Base-by-base conservation (phyloP, 345 rosid genomes). In the Citrus hindsii region DNA sequence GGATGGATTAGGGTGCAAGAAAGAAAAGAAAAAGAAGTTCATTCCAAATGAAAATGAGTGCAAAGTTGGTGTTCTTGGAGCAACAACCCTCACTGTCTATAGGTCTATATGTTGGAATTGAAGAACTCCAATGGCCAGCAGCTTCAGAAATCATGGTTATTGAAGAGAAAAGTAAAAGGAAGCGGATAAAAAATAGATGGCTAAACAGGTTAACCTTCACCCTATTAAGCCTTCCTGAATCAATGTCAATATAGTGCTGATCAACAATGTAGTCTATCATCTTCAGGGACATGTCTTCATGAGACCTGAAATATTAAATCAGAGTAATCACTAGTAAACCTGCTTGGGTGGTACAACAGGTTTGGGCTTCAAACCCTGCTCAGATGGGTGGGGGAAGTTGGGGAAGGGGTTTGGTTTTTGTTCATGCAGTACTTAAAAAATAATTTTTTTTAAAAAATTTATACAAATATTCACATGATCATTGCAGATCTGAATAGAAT, bases 241-340 rank as follows among this genome's bases (percentile, higher is more conserved):
- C 95, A 63, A 91, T 82, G 22, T 91, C 95, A 67, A 90, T 90
- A 75, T 86, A 42, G 78, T 90, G 93, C 80, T 78, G 84, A 62
- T 90, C 89, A 69, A 91, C 91, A 51, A 90, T 88, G 81, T 83
- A 69, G 71, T 91, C 95, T 79, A 90, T 85, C 86, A 90, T 80
- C 81, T 79, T 76, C 60, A 73, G 35, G 18, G 95, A 91, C 95
- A 90, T 91, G 76, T 87, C 87, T 79, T 91, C 95, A 67, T 91
- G 93, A 73, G 86, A 82, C 95, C 95, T 91, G 81, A 58, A 67
- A 76, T 70, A 48, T 73, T 67, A 8, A 79, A 28, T 18, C 27
- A 63, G 35, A 73, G 48, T 59, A 60, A 67, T 46, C 60, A 59
- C 13, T 53, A 5, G 58, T 53, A 53, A 19, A 53, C 21, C 56